These are phyloP conservation scores for Eucalyptus curtisii DNA, from an alignment of 345 rosid genomes.

Conservation along the genomic window DNA sequence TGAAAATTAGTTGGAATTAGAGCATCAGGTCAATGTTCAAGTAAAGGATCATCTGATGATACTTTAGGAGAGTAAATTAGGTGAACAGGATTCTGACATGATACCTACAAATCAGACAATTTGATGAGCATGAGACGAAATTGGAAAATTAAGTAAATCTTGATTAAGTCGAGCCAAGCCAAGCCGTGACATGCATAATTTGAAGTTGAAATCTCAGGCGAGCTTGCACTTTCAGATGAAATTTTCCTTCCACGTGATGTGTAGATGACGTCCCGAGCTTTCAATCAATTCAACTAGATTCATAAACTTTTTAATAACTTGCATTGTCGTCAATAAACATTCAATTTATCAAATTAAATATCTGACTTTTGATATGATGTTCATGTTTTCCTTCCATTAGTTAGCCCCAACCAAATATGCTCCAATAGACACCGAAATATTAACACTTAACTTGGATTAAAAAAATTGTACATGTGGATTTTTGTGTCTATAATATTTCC, in stretches of 20 bases:
- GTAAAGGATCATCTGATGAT: not conserved
- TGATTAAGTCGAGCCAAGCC: not conserved
- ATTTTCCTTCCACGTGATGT: fast-evolving
- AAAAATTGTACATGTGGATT: fast-evolving
- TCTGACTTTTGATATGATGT: fast-evolving
- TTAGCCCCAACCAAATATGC: not conserved
- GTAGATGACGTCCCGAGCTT: fast-evolving
- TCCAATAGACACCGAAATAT: not conserved
- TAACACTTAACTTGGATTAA: not conserved
- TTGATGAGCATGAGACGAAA: not conserved
- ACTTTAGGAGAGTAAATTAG: not conserved
- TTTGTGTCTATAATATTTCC: not conserved
- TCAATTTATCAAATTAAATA: not conserved
- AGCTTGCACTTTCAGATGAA: fast-evolving
- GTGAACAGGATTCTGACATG: not conserved
- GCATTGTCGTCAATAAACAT: fast-evolving
- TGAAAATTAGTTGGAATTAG: not conserved
- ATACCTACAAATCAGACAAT: not conserved
- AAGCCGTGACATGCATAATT: not conserved
- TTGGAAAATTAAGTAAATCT: not conserved
- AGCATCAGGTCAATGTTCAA: not conserved
- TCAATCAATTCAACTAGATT: not conserved
- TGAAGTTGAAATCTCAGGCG: fast-evolving
- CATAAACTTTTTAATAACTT: fast-evolving
- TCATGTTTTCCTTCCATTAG: not conserved